Conservation (phyloP, 2,329 filamentous ascomycete genomes). For the Aspergillus terreus region DNA sequence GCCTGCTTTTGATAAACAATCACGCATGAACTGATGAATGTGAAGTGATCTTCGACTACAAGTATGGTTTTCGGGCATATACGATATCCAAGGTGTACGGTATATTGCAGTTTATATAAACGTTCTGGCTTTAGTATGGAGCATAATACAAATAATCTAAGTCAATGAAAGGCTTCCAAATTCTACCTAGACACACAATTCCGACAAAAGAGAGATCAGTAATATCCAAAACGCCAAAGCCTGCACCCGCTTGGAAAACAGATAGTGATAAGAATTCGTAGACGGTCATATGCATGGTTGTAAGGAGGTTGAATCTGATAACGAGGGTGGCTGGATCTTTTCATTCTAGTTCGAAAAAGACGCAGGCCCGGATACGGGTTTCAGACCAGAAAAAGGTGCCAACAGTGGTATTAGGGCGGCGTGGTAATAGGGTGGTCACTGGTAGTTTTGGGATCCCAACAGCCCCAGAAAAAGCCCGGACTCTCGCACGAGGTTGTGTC, state of each 20-base stretch:
- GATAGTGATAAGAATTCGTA: constrained; percentile 1
- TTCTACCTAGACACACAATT: background rate
- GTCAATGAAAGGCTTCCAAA: background rate
- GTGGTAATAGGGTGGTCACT: constrained; percentile 27
- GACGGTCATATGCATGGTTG: constrained; percentile 1
- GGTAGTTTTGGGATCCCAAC: constrained; percentile 41
- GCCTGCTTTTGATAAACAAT: background rate
- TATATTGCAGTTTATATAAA: background rate
- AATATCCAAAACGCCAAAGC: background rate
- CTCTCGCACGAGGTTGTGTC: constrained; percentile 41
- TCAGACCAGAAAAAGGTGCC: background rate
- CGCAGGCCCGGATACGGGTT: background rate
- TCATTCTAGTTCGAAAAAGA: background rate
- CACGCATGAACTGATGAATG: background rate
- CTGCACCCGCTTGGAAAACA: background rate
- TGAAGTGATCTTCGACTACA: background rate
- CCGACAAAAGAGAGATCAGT: background rate
- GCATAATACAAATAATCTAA: background rate
- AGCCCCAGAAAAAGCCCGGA: constrained; percentile 58
- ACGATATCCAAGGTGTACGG: background rate
- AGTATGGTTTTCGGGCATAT: background rate
- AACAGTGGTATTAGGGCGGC: background rate
- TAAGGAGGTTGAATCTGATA: background rate
- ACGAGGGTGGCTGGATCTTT: background rate
- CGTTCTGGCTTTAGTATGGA: background rate